Percentiles rank a stretch among this genome's conserved stretches.
These are phyloP conservation scores for Boletus sensibilis DNA, from an alignment of 768 basidiomycete genomes.

Conservation along the genomic window DNA sequence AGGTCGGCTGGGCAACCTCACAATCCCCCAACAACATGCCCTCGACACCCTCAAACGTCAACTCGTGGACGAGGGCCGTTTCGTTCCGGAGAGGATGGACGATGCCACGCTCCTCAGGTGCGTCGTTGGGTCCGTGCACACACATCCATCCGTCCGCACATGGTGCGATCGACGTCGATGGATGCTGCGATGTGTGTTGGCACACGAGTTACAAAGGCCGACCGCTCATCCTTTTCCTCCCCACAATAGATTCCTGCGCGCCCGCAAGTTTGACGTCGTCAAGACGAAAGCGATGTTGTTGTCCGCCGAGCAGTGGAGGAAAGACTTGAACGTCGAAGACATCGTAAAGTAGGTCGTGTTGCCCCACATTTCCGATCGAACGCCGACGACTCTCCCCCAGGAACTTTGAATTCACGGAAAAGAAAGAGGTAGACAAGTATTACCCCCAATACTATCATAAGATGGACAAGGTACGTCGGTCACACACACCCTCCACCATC, in stretches of 20 bases:
- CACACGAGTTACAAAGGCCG: not conserved
- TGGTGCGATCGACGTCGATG: constrained; percentile 17
- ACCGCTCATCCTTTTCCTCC: not conserved
- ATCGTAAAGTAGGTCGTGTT: constrained; percentile 54
- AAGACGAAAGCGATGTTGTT: constrained; percentile 85
- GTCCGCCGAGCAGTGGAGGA: constrained; percentile 84
- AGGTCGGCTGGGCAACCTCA: constrained; percentile 80
- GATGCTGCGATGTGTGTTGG: not conserved
- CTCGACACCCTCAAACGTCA: constrained; percentile 69
- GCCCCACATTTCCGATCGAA: not conserved
- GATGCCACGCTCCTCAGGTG: constrained; percentile 69
- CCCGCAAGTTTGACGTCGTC: constrained; percentile 85
- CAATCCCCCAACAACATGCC: constrained; percentile 54
- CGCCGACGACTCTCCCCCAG: constrained; percentile 37
- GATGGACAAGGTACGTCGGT: constrained; percentile 71
- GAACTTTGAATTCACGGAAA: constrained; percentile 86
- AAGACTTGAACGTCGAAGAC: constrained; percentile 78
- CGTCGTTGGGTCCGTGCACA: constrained; percentile 14
- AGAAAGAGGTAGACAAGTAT: constrained; percentile 79
- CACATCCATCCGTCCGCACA: not conserved
- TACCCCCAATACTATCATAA: constrained; percentile 98
- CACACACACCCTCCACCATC: accelerated
- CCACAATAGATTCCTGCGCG: constrained; percentile 74
- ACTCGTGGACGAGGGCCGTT: constrained; percentile 56
- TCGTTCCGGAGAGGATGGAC: constrained; percentile 65